These are phyloP conservation scores for Saturnispora sekii DNA, from an alignment of 805 yeast species.

Conservation along the genomic window DNA sequence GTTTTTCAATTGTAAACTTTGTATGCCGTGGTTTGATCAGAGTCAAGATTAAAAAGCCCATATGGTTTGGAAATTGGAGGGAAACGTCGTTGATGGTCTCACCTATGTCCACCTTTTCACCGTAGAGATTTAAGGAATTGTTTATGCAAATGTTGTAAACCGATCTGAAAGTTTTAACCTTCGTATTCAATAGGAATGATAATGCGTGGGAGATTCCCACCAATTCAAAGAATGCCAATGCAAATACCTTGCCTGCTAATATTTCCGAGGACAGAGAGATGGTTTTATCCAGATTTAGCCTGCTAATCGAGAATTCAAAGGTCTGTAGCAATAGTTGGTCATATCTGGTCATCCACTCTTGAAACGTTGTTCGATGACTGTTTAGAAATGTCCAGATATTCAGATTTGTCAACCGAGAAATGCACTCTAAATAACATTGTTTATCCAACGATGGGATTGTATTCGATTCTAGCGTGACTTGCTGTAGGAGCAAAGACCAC, in stretches of 20 bases:
- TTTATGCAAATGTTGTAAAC: slow-evolving; percentile 17
- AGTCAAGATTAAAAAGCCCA: slow-evolving; percentile 17
- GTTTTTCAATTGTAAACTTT: slow-evolving; percentile 22
- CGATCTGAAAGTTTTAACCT: slow-evolving; percentile 34
- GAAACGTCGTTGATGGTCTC: slow-evolving; percentile 11
- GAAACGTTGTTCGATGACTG: slow-evolving; percentile 9
- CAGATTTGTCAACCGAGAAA: slow-evolving; percentile 40
- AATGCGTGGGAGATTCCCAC: slow-evolving; percentile 49
- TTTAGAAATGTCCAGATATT: slow-evolving; percentile 32
- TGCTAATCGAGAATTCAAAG: slow-evolving; percentile 39
- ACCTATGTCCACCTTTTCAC: background rate
- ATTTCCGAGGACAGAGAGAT: slow-evolving; percentile 51
- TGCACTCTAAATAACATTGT: slow-evolving; percentile 44
- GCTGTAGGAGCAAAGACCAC: slow-evolving; percentile 41
- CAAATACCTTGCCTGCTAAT: slow-evolving; percentile 62
- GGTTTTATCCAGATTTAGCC: slow-evolving; percentile 35
- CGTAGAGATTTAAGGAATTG: slow-evolving; percentile 10
- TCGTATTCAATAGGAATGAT: slow-evolving; percentile 46
- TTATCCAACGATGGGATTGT: slow-evolving; percentile 37
- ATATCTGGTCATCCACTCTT: slow-evolving; percentile 23
- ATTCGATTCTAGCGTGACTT: slow-evolving; percentile 21
- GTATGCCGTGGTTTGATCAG: slow-evolving; percentile 18
- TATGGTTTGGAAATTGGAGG: slow-evolving; percentile 18
- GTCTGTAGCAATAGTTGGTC: slow-evolving; percentile 38
- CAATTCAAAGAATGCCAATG: slow-evolving; percentile 47